A percentile compares a stretch with the other conserved stretches of the same genome.
phyloP scores from a whole-genome alignment of 2,329 filamentous ascomycete genomes.

The Botrytis cinerea region DNA sequence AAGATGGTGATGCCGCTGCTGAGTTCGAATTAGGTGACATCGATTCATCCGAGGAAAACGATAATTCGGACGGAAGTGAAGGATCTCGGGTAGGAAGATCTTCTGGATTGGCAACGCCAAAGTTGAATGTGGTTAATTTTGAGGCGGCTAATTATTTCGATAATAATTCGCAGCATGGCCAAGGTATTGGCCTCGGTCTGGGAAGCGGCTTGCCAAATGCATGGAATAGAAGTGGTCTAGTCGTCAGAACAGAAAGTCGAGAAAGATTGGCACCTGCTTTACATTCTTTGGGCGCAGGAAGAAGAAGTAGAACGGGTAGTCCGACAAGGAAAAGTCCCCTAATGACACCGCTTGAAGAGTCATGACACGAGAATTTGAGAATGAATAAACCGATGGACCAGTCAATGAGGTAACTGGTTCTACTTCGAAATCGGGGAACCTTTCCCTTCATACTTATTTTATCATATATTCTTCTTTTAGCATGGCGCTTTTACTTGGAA shows the following conservation, averaged over 20 bases:
- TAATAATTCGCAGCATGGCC: conserved; percentile 26
- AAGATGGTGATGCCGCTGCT: conserved; percentile 68
- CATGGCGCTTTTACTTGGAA: conserved; percentile 15
- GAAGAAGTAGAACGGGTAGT: conserved; percentile 50
- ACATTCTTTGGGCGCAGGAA: conserved; percentile 56
- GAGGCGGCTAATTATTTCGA: conserved; percentile 45
- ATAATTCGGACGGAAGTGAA: conserved; percentile 63
- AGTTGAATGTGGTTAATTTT: conserved; percentile 55
- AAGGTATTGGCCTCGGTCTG: conserved; percentile 36
- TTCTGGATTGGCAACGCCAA: conserved; percentile 69
- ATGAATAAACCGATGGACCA: not conserved
- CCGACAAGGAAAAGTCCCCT: conserved; percentile 58
- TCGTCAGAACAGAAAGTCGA: conserved; percentile 80
- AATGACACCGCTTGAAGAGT: conserved; percentile 52
- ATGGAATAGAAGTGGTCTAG: conserved; percentile 70
- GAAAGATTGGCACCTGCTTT: conserved; percentile 67
- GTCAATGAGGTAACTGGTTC: not conserved
- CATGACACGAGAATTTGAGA: conserved; percentile 18
- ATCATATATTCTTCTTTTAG: conserved; percentile 18
- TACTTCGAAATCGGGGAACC: not conserved
- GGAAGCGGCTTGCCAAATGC: conserved; percentile 40
- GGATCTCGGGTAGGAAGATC: conserved; percentile 57
- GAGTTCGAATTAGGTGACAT: conserved; percentile 77
- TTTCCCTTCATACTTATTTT: not conserved
- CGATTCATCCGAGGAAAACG: conserved; percentile 61